Percentiles rank a stretch among this genome's conserved stretches.
These are phyloP conservation scores for Coriaria nepalensis DNA, from an alignment of 306 rosid genomes.

Conservation along the genomic window DNA sequence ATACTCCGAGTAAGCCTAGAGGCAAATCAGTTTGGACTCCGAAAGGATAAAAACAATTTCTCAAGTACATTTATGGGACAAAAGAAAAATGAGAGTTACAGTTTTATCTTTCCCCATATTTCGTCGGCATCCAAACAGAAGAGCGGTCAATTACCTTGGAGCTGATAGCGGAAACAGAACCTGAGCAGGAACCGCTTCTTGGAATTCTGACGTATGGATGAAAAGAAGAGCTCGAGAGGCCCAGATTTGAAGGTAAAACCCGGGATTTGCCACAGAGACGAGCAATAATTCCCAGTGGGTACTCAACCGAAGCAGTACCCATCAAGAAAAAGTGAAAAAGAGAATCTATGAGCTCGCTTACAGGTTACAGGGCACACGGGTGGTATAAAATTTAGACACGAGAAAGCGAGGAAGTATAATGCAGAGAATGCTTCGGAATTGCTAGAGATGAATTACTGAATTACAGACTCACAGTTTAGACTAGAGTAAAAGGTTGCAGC, in stretches of 20 bases:
- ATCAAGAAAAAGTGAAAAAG: conserved; percentile 17
- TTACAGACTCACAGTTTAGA: too few species aligned
- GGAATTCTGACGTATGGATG: conserved; percentile 33
- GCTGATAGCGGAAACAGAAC: conserved; percentile 19
- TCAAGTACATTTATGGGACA: too few species aligned
- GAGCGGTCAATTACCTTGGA: conserved; percentile 34
- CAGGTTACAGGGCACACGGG: background rate
- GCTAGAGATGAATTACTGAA: too few species aligned
- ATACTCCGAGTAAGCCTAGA: background rate
- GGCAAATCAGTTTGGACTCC: too few species aligned
- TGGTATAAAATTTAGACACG: too few species aligned
- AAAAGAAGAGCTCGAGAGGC: conserved; percentile 21
- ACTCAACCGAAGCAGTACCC: conserved; percentile 36
- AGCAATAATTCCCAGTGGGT: conserved; percentile 27
- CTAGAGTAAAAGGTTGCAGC: too few species aligned
- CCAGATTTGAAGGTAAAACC: conserved; percentile 17
- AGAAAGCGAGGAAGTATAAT: too few species aligned
- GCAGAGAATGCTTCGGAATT: too few species aligned
- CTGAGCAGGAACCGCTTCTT: conserved; percentile 19
- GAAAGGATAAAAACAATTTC: too few species aligned
- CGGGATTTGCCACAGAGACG: conserved; percentile 24
- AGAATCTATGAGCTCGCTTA: conserved; percentile 3
- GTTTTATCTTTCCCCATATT: too few species aligned
- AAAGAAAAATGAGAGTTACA: too few species aligned
- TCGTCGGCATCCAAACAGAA: background rate